Evolutionary conservation across 208 protist species (phyloP), one percentile per base, ranked within the genome.

Genomic region (Trichomonas gallinae): DNA sequence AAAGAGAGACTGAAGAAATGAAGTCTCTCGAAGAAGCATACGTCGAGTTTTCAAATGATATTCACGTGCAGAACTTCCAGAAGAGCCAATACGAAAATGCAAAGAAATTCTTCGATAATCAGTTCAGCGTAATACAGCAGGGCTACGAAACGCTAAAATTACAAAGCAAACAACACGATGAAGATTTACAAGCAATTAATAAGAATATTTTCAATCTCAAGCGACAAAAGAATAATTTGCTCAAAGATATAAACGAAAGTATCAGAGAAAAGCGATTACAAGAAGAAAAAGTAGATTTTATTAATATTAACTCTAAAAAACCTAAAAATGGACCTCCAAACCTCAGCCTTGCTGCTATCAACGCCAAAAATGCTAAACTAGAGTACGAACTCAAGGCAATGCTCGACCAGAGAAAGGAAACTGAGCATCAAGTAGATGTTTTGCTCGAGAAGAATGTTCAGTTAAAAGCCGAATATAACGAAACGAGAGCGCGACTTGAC

Each of bases 361-460:
- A 93, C 38, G 44, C 87, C 0, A 93, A 93, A 51, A 93, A 51
- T 51, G 87, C 87, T 13, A 93, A 93, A 93, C 9, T 93, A 34
- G 44, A 93, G 51, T n/a, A 48, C 3, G n/a, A 93, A 93, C 34
- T 93, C 15, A 48, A 93, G 38, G 40, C 87, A 51, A 93, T 44
- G 26, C 31, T 93, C 10, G 21, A 34, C 10, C 26, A 42, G 26
- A 4, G 87, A 10, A 42, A 51, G 17, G 87, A 93, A 58, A 93
- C 46, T n/a, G 87, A 93, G 36, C 44, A 48, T 34, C 87, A 93
- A 93, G 87, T 93, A 58, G 87, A 93, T 93, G 1, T 93, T 40
- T 44, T 93, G n/a, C 87, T 93, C 31, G 87, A 93, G 44, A 93
- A 93, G 46, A 93, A 93, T 38, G 36, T 93, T 34, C 15, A 93